phyloP scores from a whole-genome alignment of 192 early-diverging fungal genomes.

The Coemansia sp. region DNA sequence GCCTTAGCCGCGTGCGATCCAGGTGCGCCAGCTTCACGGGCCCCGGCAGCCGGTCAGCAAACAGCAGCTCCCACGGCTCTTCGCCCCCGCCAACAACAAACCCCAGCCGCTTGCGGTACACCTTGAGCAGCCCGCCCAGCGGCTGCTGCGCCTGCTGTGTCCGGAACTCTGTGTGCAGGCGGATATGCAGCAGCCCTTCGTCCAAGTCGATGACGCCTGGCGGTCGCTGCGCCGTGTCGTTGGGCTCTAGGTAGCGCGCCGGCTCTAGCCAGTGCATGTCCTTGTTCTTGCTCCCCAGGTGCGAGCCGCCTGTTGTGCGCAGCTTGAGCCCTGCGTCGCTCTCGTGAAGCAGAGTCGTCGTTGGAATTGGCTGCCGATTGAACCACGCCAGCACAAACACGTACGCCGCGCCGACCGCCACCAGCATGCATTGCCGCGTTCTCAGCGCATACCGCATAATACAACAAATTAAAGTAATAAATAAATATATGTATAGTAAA shows the following conservation, averaged over 20 bases:
- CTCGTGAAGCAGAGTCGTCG: slow-evolving; percentile 46
- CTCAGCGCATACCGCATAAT: slow-evolving; percentile 43
- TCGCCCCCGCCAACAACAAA: slow-evolving; percentile 17
- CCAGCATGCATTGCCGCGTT: slow-evolving; percentile 46
- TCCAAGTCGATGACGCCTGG: slow-evolving; percentile 29
- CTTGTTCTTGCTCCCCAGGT: slow-evolving; percentile 33
- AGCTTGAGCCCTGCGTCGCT: slow-evolving; percentile 27
- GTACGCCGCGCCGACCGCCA: slow-evolving; percentile 44
- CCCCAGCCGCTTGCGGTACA: slow-evolving; percentile 38
- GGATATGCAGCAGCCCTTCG: slow-evolving; percentile 41
- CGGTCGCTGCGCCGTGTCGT: background rate
- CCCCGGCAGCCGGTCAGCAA: slow-evolving; percentile 49
- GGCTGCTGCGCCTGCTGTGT: slow-evolving; percentile 32
- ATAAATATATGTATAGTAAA: background rate
- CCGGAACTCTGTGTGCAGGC: slow-evolving; percentile 45
- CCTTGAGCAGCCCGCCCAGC: slow-evolving; percentile 47
- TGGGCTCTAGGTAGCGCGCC: slow-evolving; percentile 9
- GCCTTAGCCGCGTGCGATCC: slow-evolving; percentile 46
- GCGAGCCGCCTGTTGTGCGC: slow-evolving; percentile 16
- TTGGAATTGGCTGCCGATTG: slow-evolving; percentile 56
- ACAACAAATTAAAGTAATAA: background rate
- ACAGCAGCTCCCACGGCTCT: slow-evolving; percentile 48
- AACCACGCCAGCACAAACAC: slow-evolving; percentile 54
- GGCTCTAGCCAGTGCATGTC: slow-evolving; percentile 54
- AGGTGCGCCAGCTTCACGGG: slow-evolving; percentile 38